These are phyloP conservation scores for Apophysomyces elegans DNA, from an alignment of 371 early-diverging fungal species.

Conservation along the genomic window DNA sequence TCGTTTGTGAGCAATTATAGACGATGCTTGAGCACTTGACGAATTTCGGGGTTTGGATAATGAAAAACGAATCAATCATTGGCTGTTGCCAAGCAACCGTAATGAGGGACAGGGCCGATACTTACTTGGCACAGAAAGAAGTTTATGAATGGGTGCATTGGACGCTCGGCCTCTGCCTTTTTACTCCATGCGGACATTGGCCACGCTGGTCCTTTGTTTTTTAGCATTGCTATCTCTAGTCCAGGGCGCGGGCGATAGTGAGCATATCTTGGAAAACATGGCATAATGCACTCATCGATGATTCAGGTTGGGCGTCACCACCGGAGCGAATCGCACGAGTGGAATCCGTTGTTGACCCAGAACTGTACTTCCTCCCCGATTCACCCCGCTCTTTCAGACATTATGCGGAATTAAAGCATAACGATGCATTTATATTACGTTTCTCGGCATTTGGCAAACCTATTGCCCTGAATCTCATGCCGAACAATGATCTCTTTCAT, in stretches of 20 bases:
- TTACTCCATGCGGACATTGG: not conserved
- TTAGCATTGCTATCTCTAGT: not conserved
- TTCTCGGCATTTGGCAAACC: constrained; percentile 69
- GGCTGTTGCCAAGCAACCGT: not conserved
- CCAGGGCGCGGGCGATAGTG: not conserved
- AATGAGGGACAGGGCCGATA: not conserved
- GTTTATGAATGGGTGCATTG: not conserved
- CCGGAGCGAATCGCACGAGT: constrained; percentile 18
- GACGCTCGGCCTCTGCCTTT: not conserved
- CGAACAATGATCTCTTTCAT: constrained; percentile 77
- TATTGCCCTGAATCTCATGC: constrained; percentile 70
- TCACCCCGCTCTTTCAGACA: not conserved
- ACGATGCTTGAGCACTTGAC: too few relatives aligned
- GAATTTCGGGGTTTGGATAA: not conserved
- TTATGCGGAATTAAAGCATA: constrained; percentile 21
- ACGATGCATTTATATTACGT: constrained; percentile 58
- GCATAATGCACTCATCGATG: constrained; percentile 3
- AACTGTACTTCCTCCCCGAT: constrained; percentile 9
- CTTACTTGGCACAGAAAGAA: not conserved
- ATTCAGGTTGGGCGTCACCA: constrained; percentile 5
- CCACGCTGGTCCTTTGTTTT: not conserved
- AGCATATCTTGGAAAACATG: not conserved
- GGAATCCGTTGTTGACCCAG: constrained; percentile 14
- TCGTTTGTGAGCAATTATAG: too few relatives aligned
- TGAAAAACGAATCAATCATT: not conserved